Conservation (phyloP, 2,329 filamentous ascomycete species). For the Canariomyces notabilis region DNA sequence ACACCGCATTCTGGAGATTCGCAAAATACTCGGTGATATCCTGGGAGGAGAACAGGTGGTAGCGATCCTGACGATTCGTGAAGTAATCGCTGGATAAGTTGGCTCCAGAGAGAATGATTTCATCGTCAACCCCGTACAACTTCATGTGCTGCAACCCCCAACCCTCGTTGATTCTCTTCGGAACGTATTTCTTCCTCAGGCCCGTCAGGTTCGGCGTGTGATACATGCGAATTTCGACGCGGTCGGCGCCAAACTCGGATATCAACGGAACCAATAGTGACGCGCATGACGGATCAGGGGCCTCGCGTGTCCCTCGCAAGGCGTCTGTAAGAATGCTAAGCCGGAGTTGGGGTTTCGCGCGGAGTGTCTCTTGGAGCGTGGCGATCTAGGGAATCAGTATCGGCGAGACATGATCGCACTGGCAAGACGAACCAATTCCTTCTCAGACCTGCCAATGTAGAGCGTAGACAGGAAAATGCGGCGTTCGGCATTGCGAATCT, state of each 20-base stretch:
- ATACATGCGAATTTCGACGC: slow-evolving; percentile 94
- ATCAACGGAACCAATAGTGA: slow-evolving; percentile 83
- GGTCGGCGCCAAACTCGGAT: slow-evolving; percentile 71
- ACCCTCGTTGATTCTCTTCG: slow-evolving; percentile 90
- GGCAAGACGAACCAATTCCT: slow-evolving; percentile 63
- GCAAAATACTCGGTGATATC: slow-evolving; percentile 79
- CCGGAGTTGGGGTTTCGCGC: slow-evolving; percentile 67
- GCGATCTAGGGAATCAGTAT: slow-evolving; percentile 51
- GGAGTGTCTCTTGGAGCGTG: slow-evolving; percentile 69
- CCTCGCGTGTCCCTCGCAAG: slow-evolving; percentile 84
- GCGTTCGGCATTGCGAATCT: slow-evolving; percentile 72
- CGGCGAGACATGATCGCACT: too few species aligned
- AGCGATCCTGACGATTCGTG: slow-evolving; percentile 89
- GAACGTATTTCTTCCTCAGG: slow-evolving; percentile 74
- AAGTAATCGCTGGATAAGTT: slow-evolving; percentile 95
- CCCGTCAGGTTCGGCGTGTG: slow-evolving; percentile 95
- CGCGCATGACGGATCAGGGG: slow-evolving; percentile 78
- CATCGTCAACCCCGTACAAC: slow-evolving; percentile 90
- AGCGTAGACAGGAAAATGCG: slow-evolving; percentile 92
- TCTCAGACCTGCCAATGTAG: slow-evolving; percentile 91
- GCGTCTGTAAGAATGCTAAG: slow-evolving; percentile 90
- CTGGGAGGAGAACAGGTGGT: slow-evolving; percentile 80
- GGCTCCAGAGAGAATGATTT: slow-evolving; percentile 89
- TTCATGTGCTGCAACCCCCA: slow-evolving; percentile 99
- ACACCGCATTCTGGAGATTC: slow-evolving; percentile 69